These are phyloP conservation scores for Lyophyllum semitale DNA, from an alignment of 768 basidiomycete species.

Conservation along the genomic window DNA sequence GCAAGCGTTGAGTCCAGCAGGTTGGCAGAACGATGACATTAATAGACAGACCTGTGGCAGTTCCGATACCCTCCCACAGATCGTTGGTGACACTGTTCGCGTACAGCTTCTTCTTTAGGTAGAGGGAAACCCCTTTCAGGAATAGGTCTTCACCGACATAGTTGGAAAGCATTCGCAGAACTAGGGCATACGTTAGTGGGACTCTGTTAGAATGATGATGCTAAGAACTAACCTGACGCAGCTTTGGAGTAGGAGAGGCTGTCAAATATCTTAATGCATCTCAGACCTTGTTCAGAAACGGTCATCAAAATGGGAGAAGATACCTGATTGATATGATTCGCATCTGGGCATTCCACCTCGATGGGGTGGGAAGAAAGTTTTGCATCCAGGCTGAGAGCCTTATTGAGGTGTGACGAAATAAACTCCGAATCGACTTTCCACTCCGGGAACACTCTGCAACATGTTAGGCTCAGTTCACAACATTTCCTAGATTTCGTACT, in stretches of 20 bases:
- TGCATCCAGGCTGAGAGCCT: conserved; percentile 82
- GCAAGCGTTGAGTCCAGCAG: neutral
- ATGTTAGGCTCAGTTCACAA: neutral
- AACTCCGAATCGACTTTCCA: conserved; percentile 86
- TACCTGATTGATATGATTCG: conserved; percentile 80
- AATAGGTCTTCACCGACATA: conserved; percentile 90
- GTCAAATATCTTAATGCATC: conserved; percentile 74
- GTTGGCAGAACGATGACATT: neutral
- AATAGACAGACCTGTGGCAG: conserved; percentile 55
- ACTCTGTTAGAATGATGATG: neutral
- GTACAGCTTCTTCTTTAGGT: conserved; percentile 87
- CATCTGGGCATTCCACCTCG: conserved; percentile 87
- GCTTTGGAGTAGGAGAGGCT: conserved; percentile 85
- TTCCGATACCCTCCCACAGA: conserved; percentile 83
- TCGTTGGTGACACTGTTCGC: conserved; percentile 84
- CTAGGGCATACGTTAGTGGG: conserved; percentile 32
- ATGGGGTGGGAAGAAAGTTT: conserved; percentile 91
- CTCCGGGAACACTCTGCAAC: conserved; percentile 69
- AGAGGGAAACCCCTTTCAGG: conserved; percentile 85
- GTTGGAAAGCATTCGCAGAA: conserved; percentile 91
- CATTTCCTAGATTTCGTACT: conserved; percentile 31
- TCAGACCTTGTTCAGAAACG: neutral
- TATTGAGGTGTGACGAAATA: conserved; percentile 72
- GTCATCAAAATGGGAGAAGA: neutral
- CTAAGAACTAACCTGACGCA: conserved; percentile 56